A percentile compares a stretch with the other conserved stretches of the same genome.
Conservation (phyloP, 169 alveolate species). For the Cryptosporidium canis region DNA sequence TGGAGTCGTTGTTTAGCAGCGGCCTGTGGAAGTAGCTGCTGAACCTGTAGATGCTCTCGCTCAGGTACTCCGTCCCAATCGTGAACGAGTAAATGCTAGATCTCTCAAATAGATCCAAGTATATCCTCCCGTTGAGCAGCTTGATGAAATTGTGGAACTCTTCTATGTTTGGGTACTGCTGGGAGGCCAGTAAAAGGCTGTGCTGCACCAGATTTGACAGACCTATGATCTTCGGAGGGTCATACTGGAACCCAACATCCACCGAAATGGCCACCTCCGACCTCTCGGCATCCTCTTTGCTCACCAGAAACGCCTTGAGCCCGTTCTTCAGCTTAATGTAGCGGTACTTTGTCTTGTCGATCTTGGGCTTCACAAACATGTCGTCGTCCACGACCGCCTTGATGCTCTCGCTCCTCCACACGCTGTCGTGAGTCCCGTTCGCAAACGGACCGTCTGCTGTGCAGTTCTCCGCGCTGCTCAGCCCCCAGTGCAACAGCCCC, state of each 20-base stretch:
- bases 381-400: constrained; percentile 5
- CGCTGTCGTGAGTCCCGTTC: not conserved
- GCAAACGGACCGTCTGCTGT: not conserved
- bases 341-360: constrained; percentile 34
- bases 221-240: constrained; percentile 35
- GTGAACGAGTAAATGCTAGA: constrained; percentile 29
- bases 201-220: constrained; percentile 46
- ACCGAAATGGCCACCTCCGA: constrained; percentile 57
- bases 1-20: constrained; percentile 3
- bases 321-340: constrained; percentile 23
- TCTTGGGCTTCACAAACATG: constrained; percentile 14
- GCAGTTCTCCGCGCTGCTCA: not conserved
- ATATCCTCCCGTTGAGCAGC: constrained; percentile 23
- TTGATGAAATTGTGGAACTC: constrained; percentile 49
- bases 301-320: constrained; percentile 25
- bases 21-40: constrained; percentile 55
- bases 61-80: constrained; percentile 40
- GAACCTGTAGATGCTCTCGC: constrained; percentile 29
- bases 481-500: not conserved
- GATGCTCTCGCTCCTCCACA: not conserved
- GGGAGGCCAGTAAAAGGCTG: constrained; percentile 10
- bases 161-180: constrained; percentile 33
- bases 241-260: constrained; percentile 32
- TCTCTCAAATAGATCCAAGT: constrained; percentile 14
- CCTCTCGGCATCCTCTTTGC: constrained; percentile 19